Base-by-base conservation (phyloP, 2,329 filamentous ascomycete species). In the Phyllosticta ampelicida region DNA sequence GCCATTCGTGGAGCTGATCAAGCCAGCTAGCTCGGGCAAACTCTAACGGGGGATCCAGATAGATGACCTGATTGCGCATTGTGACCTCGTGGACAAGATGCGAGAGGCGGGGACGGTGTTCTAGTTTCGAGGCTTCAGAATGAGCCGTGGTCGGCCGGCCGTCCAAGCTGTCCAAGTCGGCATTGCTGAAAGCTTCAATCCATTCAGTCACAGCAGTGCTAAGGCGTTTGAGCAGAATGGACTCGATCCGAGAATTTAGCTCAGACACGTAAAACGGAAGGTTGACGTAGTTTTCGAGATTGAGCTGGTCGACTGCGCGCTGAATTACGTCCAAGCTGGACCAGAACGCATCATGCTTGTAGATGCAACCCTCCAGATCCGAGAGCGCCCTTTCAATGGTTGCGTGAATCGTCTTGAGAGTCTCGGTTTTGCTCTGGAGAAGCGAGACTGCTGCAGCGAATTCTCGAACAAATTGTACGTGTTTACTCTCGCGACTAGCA, bases 41-140 rank as follows among this genome's bases (percentile, higher is more conserved):
- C 69, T 96, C 90, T 55, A 97, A 78, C 5, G 94, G 94, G 3
- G 94, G 95, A 56, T 96, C 94, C 23, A 99, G 82, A 68, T 95
- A 96, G 64, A 99, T 96, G 63, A 96, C 87, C 71, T 99, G 94
- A 66, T 97, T 97, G 29, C 89, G 88, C 90, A 99, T 99, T 5
- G 90, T 94, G 57, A 99, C 86, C 70, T 99, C 94, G 65, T 96
- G 89, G 16, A 94, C 80, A 21, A 95, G 80, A 28, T 81, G 83
- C 65, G 82, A 85, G 74, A 95, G 84, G 3, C 79, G 79, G 0
- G 89, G 89, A 48, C 66, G 70, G 48, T 68, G 65, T 49, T 73
- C 68, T 16, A n/a, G 8, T 6, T 61, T 59, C 18, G 60, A 55
- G 21, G 64, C 61, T 10, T 67, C 73, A 10, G 63, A 60, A 13